Conservation (phyloP, 352 stramenopile genomes). For the Hyaloperonospora brassicae region DNA sequence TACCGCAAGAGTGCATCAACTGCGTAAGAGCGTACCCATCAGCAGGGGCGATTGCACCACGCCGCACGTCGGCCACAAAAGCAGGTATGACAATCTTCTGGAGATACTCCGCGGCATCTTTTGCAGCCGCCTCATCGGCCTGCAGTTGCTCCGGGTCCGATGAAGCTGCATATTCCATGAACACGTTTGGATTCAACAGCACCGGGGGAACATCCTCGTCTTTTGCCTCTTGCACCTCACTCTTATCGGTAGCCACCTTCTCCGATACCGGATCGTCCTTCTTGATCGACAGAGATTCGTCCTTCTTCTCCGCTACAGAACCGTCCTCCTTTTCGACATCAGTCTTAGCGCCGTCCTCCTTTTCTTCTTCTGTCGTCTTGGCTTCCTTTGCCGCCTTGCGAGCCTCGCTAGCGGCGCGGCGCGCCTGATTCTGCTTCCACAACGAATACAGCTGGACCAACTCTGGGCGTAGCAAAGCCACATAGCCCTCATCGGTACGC, state of each 20-base stretch:
- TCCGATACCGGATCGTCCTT: constrained; percentile 1
- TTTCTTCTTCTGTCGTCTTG: constrained; percentile 37
- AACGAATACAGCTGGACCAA: constrained; percentile 88
- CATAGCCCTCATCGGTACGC: constrained; percentile 83
- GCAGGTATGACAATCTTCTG: constrained; percentile 80
- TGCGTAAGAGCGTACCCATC: constrained; percentile 91
- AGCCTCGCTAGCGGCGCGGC: constrained; percentile 47
- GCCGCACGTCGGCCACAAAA: constrained; percentile 80
- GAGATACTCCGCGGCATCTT: constrained; percentile 75
- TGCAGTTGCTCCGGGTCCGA: constrained; percentile 52
- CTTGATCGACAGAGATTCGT: constrained; percentile 5
- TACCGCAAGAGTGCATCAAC: constrained; percentile 91
- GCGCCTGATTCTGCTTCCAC: constrained; percentile 83
- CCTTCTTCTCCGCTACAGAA: constrained; percentile 18
- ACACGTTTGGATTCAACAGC: constrained; percentile 81
- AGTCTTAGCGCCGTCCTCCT: constrained; percentile 9
- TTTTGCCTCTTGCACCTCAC: constrained; percentile 27
- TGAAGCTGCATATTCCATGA: constrained; percentile 83
- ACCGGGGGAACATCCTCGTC: constrained; percentile 50
- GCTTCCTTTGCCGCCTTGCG: constrained; percentile 39
- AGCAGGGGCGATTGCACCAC: constrained; percentile 64
- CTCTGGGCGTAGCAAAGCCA: constrained; percentile 87
- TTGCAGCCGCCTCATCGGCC: constrained; percentile 61
- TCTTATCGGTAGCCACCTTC: constrained; percentile 26
- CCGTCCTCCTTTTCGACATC: constrained; percentile 25